phyloP scores from a whole-genome alignment of 768 basidiomycete genomes.

The Lentinula sp. region DNA sequence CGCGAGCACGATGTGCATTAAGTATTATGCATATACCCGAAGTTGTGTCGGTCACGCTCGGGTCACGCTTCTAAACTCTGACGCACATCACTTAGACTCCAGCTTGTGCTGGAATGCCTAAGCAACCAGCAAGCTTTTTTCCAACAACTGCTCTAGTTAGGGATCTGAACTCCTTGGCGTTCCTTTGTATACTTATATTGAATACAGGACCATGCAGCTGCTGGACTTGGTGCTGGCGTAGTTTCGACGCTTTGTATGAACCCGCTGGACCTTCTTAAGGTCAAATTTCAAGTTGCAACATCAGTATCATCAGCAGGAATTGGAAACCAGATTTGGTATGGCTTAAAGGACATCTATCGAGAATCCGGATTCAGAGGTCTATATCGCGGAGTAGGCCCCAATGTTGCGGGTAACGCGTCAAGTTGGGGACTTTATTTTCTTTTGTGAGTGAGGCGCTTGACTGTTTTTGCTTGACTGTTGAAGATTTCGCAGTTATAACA shows the following conservation, averaged over 20 bases:
- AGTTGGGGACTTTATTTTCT: constrained; percentile 99
- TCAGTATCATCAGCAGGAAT: constrained; percentile 51
- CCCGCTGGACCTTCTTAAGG: constrained; percentile 92
- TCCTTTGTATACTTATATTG: not conserved
- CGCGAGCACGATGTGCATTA: too few species aligned
- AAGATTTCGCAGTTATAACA: constrained; percentile 66
- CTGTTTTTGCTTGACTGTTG: not conserved
- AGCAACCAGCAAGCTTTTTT: constrained; percentile 46
- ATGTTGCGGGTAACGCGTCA: constrained; percentile 90
- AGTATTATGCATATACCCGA: too few species aligned
- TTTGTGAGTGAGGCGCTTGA: constrained; percentile 56
- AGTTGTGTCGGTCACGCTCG: too few species aligned
- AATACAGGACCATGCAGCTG: constrained; percentile 86
- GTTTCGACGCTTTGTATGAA: constrained; percentile 95
- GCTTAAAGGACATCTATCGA: constrained; percentile 66
- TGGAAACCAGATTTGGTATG: constrained; percentile 70
- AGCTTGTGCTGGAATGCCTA: constrained; percentile 26
- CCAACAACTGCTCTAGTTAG: constrained; percentile 42
- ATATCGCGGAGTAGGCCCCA: constrained; percentile 86
- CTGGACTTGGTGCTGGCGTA: constrained; percentile 90
- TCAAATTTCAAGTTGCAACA: constrained; percentile 88
- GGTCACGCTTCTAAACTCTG: too few species aligned
- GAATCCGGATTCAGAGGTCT: constrained; percentile 78
- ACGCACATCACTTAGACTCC: not conserved
- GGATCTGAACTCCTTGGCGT: constrained; percentile 12